Conservation (phyloP, 2,329 filamentous ascomycete genomes). For the Fusarium nematophilum region DNA sequence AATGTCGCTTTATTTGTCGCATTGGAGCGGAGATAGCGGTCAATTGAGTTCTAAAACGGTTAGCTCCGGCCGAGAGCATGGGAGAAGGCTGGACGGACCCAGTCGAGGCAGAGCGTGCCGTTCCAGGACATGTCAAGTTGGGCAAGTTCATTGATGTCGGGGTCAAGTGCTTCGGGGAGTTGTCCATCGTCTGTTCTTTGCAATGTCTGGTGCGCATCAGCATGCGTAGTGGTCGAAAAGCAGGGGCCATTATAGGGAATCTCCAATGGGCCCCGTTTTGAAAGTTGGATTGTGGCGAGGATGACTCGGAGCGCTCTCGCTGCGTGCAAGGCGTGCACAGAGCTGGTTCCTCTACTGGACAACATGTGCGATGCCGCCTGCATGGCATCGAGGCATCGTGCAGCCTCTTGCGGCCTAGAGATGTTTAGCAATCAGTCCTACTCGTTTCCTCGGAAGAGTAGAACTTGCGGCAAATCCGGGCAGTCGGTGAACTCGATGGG, state of each 20-base stretch:
- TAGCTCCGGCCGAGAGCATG: not conserved
- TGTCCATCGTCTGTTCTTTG: not conserved
- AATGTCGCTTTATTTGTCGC: not conserved
- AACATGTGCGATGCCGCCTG: conserved; percentile 3
- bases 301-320: not conserved
- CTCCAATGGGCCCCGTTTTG: not conserved
- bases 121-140: not conserved
- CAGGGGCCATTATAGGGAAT: not conserved
- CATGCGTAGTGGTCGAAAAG: too few species aligned
- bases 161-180: not conserved
- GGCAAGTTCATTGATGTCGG: not conserved
- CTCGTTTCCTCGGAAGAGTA: not conserved
- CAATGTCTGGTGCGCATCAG: not conserved
- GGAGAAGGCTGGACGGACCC: conserved; percentile 1
- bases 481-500: conserved; percentile 20
- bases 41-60: not conserved
- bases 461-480: conserved; percentile 21
- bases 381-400: not conserved
- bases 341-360: conserved; percentile 3
- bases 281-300: not conserved
- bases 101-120: not conserved
- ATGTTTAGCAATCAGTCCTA: not conserved
- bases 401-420: not conserved
- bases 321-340: not conserved
- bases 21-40: not conserved